Conservation (phyloP, 371 early-diverging fungal genomes). For the Basidiobolus meristosporus region DNA sequence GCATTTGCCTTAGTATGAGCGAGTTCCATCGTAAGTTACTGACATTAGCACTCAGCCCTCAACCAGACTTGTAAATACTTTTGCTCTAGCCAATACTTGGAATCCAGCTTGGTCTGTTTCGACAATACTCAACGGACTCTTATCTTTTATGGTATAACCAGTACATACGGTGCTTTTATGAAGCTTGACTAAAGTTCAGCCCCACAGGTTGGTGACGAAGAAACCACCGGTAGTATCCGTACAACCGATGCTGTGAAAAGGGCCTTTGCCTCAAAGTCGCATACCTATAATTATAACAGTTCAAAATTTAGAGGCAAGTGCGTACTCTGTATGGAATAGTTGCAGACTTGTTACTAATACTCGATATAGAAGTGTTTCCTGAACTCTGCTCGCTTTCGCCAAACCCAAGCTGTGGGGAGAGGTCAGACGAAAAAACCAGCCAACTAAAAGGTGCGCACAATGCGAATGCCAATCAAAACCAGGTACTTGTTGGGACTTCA, state of each 20-base stretch:
- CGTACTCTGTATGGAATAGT: too few relatives aligned
- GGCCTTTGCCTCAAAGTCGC: constrained; percentile 52
- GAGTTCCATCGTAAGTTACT: constrained; percentile 78
- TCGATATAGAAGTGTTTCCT: too few relatives aligned
- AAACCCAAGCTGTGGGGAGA: too few relatives aligned
- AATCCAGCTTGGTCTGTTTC: constrained; percentile 94
- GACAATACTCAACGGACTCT: constrained; percentile 81
- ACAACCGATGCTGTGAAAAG: constrained; percentile 59
- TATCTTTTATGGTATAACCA: constrained; percentile 76
- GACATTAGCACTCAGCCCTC: background rate
- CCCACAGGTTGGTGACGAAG: constrained; percentile 46
- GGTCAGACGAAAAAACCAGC: too few relatives aligned
- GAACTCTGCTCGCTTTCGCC: too few relatives aligned
- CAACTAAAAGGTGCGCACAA: too few relatives aligned
- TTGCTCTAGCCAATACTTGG: constrained; percentile 39
- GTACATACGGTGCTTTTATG: constrained; percentile 3
- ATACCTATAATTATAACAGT: constrained; percentile 50
- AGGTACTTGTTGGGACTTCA: too few relatives aligned
- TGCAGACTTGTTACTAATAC: too few relatives aligned
- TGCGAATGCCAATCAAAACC: too few relatives aligned
- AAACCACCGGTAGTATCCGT: constrained; percentile 79
- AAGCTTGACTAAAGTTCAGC: background rate
- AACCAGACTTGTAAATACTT: background rate
- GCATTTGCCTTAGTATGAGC: constrained; percentile 89
- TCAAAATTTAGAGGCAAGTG: constrained; percentile 24